Evolutionary conservation across 805 yeast genomes (phyloP).

Genomic region (Jamesozyma lodderae): DNA sequence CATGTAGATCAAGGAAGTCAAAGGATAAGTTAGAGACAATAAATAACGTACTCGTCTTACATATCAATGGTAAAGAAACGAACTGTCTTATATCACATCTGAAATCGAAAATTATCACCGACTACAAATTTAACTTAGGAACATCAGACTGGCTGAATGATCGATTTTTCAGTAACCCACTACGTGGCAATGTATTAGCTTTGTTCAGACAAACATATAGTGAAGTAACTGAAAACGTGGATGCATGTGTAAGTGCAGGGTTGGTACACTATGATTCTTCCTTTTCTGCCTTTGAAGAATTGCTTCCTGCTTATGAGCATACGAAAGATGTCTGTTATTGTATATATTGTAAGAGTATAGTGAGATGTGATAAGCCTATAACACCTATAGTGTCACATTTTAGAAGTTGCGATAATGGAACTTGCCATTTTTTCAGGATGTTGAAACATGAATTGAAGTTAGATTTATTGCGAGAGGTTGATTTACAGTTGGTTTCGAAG

Average conservation of each 20-base stretch:
- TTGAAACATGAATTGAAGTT: slow-evolving; percentile 9
- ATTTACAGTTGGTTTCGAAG: no score
- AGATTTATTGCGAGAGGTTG: no score
- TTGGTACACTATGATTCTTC: slow-evolving; percentile 44
- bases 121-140: slow-evolving; percentile 10
- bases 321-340: slow-evolving; percentile 44
- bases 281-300: slow-evolving; percentile 26
- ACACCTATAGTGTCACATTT: slow-evolving; percentile 41
- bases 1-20: slow-evolving; percentile 21
- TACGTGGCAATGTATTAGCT: neutral
- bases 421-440: slow-evolving; percentile 18
- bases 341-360: slow-evolving; percentile 44
- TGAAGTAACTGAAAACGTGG: neutral
- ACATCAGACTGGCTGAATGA: slow-evolving; percentile 18
- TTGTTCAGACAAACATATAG: neutral
- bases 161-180: slow-evolving; percentile 16
- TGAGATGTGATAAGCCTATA: slow-evolving; percentile 7
- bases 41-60: slow-evolving; percentile 18
- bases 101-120: slow-evolving; percentile 19
- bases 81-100: slow-evolving; percentile 16
- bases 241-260: slow-evolving; percentile 55
- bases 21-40: slow-evolving; percentile 20
- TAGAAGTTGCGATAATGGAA: slow-evolving; percentile 14
- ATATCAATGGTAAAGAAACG: slow-evolving; percentile 9
- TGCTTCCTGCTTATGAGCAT: slow-evolving; percentile 20